Base-by-base conservation (phyloP, 108 stramenopile species). In the Aureococcus anophagefferens region DNA sequence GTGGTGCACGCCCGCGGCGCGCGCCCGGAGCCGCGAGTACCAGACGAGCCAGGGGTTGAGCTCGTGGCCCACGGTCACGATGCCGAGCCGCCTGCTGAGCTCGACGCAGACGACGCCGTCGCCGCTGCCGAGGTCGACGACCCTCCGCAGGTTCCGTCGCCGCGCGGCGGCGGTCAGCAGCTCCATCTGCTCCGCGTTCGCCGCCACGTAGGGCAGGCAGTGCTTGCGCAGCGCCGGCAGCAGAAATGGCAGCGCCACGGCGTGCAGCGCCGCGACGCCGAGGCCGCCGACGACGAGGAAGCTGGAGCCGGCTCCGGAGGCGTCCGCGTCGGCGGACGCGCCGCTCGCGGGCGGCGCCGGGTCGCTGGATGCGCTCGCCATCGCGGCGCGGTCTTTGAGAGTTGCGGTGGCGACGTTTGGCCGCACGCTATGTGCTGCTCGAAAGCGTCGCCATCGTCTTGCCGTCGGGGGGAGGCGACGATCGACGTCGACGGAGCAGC, bases 61-160 rank as follows among this genome's bases (percentile, higher is more conserved):
- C 25, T 59, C 51, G 51, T 25, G 3, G 51, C 51, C 51, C 51
- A 18, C 7, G 3, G 51, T 28, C 51, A 9, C 51, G 21, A 59
- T 28, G 21, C 51, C 51, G 21, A 59, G 25, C 25, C 51, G 51
- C 25, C 13, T 59, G 1, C 7, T 4, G 51, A 59, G 51, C 51
- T 59, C 51, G 21, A 59, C 51, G 51, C 51, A 59, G 51, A 59
- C 51, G 51, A 59, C 51, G 51, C 51, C 51, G 51, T 59, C 51
- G 51, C 51, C 51, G 21, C 21, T 25, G 51, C 51, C 51, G 21
- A 59, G 51, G 51, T 59, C 51, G 21, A 59, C 51, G 51, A 59
- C 25, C 25, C 25, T 18, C 25, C 13, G 4, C 25, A 59, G 7
- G 51, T 11, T 1, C 21, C 51, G 51, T 11, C 21, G 1, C 51